These are phyloP conservation scores for Hypholoma sublateritium DNA, from an alignment of 768 basidiomycete species.

Conservation along the genomic window DNA sequence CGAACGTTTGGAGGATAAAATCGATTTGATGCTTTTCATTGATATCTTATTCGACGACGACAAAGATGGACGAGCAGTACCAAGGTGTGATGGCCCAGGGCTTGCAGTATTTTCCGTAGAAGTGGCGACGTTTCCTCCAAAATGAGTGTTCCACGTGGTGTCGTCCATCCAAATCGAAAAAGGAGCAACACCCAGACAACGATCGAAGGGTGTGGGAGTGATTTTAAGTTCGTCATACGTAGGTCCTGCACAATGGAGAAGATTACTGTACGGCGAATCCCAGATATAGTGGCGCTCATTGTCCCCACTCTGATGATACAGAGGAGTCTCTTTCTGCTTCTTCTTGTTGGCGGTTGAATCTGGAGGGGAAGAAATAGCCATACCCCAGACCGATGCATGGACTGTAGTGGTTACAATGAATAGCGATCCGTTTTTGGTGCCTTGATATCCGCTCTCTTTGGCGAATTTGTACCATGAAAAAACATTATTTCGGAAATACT, in stretches of 20 bases:
- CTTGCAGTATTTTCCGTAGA: too few species aligned
- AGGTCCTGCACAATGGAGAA: not conserved
- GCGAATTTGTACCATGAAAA: not conserved
- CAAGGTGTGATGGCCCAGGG: too few species aligned
- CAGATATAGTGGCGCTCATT: not conserved
- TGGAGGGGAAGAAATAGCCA: not conserved
- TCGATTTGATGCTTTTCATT: too few species aligned
- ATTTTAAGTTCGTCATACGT: not conserved
- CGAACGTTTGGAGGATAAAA: too few species aligned
- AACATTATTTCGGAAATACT: not conserved
- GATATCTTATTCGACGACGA: too few species aligned
- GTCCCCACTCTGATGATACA: not conserved
- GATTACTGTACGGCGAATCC: not conserved
- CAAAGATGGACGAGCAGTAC: too few species aligned
- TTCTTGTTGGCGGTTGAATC: not conserved
- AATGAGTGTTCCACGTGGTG: not conserved
- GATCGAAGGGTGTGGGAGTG: not conserved
- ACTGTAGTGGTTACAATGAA: not conserved
- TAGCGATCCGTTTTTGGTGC: not conserved
- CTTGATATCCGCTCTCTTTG: not conserved
- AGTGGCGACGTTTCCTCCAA: not conserved
- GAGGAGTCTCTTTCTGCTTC: not conserved
- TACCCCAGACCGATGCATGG: not conserved
- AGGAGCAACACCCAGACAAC: not conserved
- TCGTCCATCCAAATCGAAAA: not conserved